A percentile compares a stretch with the other conserved stretches of the same genome.
phyloP scores from a whole-genome alignment of 73 alveolate species.

The Paramecium primaurelia region DNA sequence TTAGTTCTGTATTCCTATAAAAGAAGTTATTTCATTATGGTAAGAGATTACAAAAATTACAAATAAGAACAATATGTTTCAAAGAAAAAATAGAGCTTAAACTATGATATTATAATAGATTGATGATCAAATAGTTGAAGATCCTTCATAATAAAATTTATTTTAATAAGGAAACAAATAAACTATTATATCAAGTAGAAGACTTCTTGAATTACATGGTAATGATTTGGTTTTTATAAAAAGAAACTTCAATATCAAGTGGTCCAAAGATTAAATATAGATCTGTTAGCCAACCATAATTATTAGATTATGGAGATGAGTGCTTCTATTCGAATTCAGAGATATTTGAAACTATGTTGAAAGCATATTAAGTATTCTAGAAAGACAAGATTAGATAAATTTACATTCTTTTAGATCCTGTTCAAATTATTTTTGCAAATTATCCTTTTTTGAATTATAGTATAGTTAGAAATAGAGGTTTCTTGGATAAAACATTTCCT shows the following conservation, averaged over 20 bases:
- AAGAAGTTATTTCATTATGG: not conserved
- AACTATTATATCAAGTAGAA: not conserved
- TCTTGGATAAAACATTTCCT: slow-evolving; percentile 35
- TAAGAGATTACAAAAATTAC: not conserved
- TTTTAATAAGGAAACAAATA: not conserved
- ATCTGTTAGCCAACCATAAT: not conserved
- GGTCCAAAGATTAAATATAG: not conserved
- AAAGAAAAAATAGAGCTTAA: not conserved
- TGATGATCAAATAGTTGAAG: not conserved
- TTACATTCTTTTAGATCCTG: not conserved
- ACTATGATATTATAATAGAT: not conserved
- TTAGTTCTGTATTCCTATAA: not conserved
- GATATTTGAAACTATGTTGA: not conserved
- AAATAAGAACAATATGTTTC: not conserved
- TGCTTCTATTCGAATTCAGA: not conserved
- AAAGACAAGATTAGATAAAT: not conserved
- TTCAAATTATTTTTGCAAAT: not conserved
- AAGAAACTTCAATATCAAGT: not conserved
- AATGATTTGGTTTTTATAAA: not conserved
- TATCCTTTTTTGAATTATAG: slow-evolving; percentile 19
- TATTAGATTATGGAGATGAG: not conserved
- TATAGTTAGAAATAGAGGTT: not conserved
- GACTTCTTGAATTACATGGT: not conserved
- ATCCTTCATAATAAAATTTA: not conserved
- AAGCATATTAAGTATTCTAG: not conserved